These are phyloP conservation scores for Pythium biforme DNA, from an alignment of 352 stramenopile genomes.

Conservation along the genomic window DNA sequence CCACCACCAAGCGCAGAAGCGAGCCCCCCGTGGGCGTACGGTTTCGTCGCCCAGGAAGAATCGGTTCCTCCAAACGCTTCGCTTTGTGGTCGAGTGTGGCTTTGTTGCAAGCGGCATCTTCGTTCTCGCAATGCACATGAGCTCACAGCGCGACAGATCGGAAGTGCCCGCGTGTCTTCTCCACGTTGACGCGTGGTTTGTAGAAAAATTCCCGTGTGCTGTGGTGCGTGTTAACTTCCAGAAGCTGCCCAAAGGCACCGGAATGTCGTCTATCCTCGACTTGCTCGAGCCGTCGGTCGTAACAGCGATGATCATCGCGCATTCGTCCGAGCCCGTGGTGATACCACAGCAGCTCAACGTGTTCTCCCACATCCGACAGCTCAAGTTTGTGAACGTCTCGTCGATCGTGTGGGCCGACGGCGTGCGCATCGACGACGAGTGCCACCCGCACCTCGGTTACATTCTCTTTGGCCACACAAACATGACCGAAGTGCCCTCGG, in stretches of 20 bases:
- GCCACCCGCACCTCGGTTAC: constrained; percentile 3
- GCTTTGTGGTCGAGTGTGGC: background rate
- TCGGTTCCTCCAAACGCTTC: background rate
- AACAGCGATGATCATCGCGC: background rate
- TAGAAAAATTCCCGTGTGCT: constrained; percentile 10
- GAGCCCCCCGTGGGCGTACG: too few species aligned
- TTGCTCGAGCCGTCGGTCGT: background rate
- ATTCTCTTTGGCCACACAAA: constrained; percentile 13
- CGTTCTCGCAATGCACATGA: background rate
- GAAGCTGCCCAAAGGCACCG: background rate
- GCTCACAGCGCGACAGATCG: background rate
- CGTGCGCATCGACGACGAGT: background rate
- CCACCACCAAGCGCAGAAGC: too few species aligned
- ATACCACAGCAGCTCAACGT: background rate
- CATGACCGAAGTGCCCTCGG: background rate
- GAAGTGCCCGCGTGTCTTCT: constrained; percentile 1
- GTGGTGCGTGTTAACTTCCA: constrained; percentile 14
- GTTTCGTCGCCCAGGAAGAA: background rate
- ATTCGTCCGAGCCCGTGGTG: background rate
- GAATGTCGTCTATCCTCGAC: background rate
- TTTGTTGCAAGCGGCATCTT: background rate
- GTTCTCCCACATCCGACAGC: background rate
- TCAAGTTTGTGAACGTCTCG: constrained; percentile 14
- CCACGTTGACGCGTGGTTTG: constrained; percentile 20
- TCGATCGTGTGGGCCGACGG: background rate